These are phyloP conservation scores for Puya raimondii DNA, from an alignment of 176 grass and related monocot genomes.

Conservation along the genomic window DNA sequence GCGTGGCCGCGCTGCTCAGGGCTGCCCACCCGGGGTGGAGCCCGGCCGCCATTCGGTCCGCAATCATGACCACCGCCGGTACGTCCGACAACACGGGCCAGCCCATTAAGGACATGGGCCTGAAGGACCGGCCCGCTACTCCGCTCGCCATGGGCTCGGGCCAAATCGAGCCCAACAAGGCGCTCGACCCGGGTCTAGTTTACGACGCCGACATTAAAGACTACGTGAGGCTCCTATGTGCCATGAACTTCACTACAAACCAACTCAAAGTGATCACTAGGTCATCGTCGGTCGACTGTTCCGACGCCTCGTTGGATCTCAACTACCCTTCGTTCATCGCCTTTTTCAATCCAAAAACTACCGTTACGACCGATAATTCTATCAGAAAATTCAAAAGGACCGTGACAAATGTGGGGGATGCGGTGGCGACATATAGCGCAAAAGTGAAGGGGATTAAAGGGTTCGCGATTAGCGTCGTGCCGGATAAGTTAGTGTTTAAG, in stretches of 20 bases:
- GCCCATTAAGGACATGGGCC: slow-evolving; percentile 38
- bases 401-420: slow-evolving; percentile 52
- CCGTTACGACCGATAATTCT: background rate
- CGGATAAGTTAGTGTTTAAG: slow-evolving; percentile 29
- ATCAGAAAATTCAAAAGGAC: slow-evolving; percentile 38
- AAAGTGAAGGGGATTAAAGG: slow-evolving; percentile 34
- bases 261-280: slow-evolving; percentile 58
- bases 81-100: slow-evolving; percentile 28
- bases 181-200: slow-evolving; percentile 62
- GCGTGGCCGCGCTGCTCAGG: slow-evolving; percentile 49
- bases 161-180: slow-evolving; percentile 53
- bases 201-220: slow-evolving; percentile 48
- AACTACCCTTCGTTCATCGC: slow-evolving; percentile 86
- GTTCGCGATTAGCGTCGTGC: slow-evolving; percentile 34
- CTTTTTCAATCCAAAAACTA: slow-evolving; percentile 28
- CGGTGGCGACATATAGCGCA: slow-evolving; percentile 39
- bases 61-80: slow-evolving; percentile 70
- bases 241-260: slow-evolving; percentile 47
- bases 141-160: slow-evolving; percentile 63
- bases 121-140: slow-evolving; percentile 3
- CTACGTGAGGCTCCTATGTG: slow-evolving; percentile 55
- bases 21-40: slow-evolving; percentile 37
- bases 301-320: slow-evolving; percentile 47
- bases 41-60: slow-evolving; percentile 64
- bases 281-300: slow-evolving; percentile 33